These are phyloP conservation scores for Boletus edulis DNA, from an alignment of 768 basidiomycete genomes.

Conservation along the genomic window DNA sequence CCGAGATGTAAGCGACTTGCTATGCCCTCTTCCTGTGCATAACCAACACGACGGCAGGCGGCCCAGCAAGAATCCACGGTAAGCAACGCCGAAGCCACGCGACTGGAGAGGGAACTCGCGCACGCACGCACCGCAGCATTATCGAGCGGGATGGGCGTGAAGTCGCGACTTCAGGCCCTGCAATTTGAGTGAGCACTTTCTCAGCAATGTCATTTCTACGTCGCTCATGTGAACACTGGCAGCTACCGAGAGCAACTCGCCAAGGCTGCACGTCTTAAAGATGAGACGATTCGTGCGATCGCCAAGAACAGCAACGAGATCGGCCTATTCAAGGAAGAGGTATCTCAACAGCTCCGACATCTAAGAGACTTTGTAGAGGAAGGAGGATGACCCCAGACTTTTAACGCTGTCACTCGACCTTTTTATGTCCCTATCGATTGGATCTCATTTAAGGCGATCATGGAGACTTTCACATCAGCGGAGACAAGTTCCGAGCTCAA, in stretches of 20 bases:
- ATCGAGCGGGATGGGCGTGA: constrained; percentile 80
- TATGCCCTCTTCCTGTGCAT: neutral
- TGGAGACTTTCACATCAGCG: constrained; percentile 2
- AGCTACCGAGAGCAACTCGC: constrained; percentile 82
- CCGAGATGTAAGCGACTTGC: constrained; percentile 60
- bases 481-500: neutral
- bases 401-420: too few relatives aligned
- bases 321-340: constrained; percentile 75
- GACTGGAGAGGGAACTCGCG: constrained; percentile 69
- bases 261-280: constrained; percentile 68
- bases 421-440: too few relatives aligned
- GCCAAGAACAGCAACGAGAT: constrained; percentile 85
- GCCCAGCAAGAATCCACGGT: constrained; percentile 73
- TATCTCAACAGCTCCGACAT: constrained; percentile 67
- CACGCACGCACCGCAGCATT: constrained; percentile 74
- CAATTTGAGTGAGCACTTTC: constrained; percentile 63
- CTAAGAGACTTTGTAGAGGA: constrained; percentile 67
- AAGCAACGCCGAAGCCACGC: constrained; percentile 61
- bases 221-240: constrained; percentile 5
- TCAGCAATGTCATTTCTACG: neutral
- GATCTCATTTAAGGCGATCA: too few relatives aligned
- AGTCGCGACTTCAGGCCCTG: constrained; percentile 70
- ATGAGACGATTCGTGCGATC: constrained; percentile 78
- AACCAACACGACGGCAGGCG: constrained; percentile 43
- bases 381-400: constrained; percentile 26